Conservation (phyloP, 495 filamentous ascomycete species). For the Penicillium verhagenii region DNA sequence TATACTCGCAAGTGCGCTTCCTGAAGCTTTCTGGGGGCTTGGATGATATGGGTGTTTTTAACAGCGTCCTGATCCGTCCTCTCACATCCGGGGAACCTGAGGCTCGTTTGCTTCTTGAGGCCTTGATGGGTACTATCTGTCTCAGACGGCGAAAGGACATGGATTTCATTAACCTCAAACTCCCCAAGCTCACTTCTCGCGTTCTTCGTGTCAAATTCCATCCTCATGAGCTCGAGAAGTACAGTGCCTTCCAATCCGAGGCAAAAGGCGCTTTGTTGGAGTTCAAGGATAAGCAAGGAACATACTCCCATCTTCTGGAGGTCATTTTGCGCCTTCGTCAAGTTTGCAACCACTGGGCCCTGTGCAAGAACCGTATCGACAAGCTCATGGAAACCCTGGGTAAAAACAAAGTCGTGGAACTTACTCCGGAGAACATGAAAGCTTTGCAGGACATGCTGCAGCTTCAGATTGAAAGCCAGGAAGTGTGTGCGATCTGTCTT, state of each 20-base stretch:
- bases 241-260: constrained; percentile 72
- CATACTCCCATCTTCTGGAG: constrained; percentile 72
- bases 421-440: constrained; percentile 70
- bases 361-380: constrained; percentile 72
- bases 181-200: constrained; percentile 77
- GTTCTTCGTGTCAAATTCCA: constrained; percentile 77
- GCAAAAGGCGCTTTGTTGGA: constrained; percentile 69
- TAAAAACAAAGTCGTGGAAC: constrained; percentile 60
- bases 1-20: constrained; percentile 80
- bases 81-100: constrained; percentile 57
- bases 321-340: constrained; percentile 83
- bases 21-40: constrained; percentile 75
- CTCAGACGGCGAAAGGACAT: constrained; percentile 86
- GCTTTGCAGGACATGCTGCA: constrained; percentile 77
- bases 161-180: constrained; percentile 79
- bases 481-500: constrained; percentile 82
- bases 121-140: constrained; percentile 79
- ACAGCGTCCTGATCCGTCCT: constrained; percentile 69
- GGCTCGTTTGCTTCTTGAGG: constrained; percentile 66
- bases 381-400: constrained; percentile 68
- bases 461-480: constrained; percentile 75
- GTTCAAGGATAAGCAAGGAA: constrained; percentile 51
- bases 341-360: constrained; percentile 83
- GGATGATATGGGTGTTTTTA: constrained; percentile 72
- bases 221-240: constrained; percentile 74